Base-by-base conservation (phyloP, 2,329 filamentous ascomycete genomes). In the Fusarium robinianum region DNA sequence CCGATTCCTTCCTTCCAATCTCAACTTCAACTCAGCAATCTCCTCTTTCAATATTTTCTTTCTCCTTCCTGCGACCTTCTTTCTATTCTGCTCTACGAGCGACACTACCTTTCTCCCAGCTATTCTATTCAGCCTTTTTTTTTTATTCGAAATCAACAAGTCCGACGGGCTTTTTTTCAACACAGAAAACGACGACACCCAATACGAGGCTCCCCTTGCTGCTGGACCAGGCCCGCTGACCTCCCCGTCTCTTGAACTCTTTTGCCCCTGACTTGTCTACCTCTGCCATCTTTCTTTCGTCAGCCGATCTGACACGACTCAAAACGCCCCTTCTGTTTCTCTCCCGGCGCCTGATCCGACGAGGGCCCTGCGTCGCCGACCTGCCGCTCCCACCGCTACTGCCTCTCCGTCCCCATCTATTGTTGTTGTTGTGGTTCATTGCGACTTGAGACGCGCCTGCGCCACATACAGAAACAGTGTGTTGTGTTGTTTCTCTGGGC, bases 161-260 rank as follows among this genome's bases (percentile, higher is more conserved):
- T 29, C 36, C 25, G 19, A 17, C 21, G 31, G 31, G 32, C 32
- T 40, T 38, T 49, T 18, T 30, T 14, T 30, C 16, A 15, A 38
- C 42, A 41, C 41, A 35, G 32, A 16, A 14, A 26, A 19, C 25
- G 14, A n/a, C 38, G 25, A 22, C 30, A 27, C 25, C 30, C 31
- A 39, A 46, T 39, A 49, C 52, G 44, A 58, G 46, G 25, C 40
- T 44, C 35, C 39, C 46, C 53, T 55, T 53, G 52, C 47, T 49
- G 50, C 53, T 58, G 51, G 56, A 47, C 53, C 53, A 50, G 53
- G 45, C 44, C 55, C 51, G 53, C 45, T 53, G 51, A 46, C 48
- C 37, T 53, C 55, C 24, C 10, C 24, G 14, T 37, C 30, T 44
- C 10, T 47, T 27, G 27, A 51, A 41, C 46, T 42, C 46, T 50